phyloP scores from a whole-genome alignment of 108 stramenopile genomes.

The Pseudonitzschia delicatissima region DNA sequence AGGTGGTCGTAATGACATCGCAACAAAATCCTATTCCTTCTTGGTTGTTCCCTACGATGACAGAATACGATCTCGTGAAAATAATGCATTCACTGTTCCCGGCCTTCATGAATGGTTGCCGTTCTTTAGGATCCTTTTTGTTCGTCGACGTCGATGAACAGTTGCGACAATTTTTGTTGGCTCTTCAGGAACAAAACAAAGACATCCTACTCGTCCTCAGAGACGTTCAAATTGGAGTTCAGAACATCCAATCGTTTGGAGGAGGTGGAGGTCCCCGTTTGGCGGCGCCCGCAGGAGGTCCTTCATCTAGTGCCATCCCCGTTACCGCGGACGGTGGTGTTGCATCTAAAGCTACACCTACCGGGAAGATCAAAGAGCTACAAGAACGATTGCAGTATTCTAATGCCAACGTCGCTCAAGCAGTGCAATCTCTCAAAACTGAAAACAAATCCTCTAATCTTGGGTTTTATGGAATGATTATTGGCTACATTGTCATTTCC shows the following conservation, averaged over 20 bases:
- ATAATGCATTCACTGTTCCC: conserved; percentile 93
- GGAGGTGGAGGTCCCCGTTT: conserved; percentile 43
- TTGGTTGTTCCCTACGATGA: conserved; percentile 88
- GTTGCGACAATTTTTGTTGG: conserved; percentile 79
- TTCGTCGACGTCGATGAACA: conserved; percentile 94
- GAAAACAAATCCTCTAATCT: conserved; percentile 60
- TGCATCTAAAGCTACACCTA: conserved; percentile 53
- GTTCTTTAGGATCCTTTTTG: conserved; percentile 87
- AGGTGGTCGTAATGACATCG: conserved; percentile 88
- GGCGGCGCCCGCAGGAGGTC: conserved; percentile 9
- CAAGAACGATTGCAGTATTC: conserved; percentile 77
- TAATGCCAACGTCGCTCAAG: conserved; percentile 79
- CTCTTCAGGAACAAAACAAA: conserved; percentile 92
- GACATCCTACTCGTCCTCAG: conserved; percentile 91
- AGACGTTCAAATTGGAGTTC: conserved; percentile 90
- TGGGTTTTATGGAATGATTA: conserved; percentile 89
- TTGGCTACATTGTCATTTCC: conserved; percentile 86
- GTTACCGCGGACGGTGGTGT: conserved; percentile 36
- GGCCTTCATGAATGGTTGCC: conserved; percentile 98
- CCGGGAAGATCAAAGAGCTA: conserved; percentile 84
- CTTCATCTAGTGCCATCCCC: conserved; percentile 26
- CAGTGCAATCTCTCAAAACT: conserved; percentile 68
- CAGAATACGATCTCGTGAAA: conserved; percentile 89
- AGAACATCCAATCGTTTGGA: conserved; percentile 68
- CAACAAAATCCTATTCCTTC: conserved; percentile 81